Percentiles rank a stretch among this genome's conserved stretches.
These are phyloP conservation scores for Colletotrichum camelliae DNA, from an alignment of 2,329 filamentous ascomycete species.

Conservation along the genomic window DNA sequence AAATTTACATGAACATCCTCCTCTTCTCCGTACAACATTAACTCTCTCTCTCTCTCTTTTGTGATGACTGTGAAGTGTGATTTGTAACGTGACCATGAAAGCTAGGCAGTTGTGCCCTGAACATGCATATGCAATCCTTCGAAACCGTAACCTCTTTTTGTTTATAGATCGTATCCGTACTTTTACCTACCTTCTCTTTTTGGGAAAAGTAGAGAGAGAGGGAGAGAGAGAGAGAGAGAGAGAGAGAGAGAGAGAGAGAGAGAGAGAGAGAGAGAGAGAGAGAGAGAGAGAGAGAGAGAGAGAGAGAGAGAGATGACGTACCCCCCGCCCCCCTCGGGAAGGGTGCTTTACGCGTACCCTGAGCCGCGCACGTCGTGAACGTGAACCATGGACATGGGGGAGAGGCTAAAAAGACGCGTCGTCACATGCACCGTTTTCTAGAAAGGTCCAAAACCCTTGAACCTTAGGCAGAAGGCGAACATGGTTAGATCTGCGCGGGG, in stretches of 20 bases:
- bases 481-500: neutral
- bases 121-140: neutral
- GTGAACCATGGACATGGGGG: neutral
- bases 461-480: neutral
- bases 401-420: neutral
- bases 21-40: neutral
- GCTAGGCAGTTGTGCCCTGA: neutral
- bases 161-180: neutral
- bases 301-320: conserved; percentile 6
- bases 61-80: neutral
- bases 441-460: neutral
- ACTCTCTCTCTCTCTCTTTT: neutral
- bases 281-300: neutral
- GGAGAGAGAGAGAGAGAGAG: neutral
- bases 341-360: conserved; percentile 16
- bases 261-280: neutral
- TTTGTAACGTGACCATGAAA: neutral
- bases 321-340: neutral
- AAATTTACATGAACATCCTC: neutral
- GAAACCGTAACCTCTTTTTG: neutral
- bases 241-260: neutral
- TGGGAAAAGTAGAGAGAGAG: neutral
- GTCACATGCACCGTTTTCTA: neutral
- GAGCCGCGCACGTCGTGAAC: neutral
- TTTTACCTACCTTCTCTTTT: neutral